A percentile compares a stretch with the other conserved stretches of the same genome.
Evolutionary conservation across 805 yeast genomes (phyloP).

Genomic region (Lipomyces starkeyi): DNA sequence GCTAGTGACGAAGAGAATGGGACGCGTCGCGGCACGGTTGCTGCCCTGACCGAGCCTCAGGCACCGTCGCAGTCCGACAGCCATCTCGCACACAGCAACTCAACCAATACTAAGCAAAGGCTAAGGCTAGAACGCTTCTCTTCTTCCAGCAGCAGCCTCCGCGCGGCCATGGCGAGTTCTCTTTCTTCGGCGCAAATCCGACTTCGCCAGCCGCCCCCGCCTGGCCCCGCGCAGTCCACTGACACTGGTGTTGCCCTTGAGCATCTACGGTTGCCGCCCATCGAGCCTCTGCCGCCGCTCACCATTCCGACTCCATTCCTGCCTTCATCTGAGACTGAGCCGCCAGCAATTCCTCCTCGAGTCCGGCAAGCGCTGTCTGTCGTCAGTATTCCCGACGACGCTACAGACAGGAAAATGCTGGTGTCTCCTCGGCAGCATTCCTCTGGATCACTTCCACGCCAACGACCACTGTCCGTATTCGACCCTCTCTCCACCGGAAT

Average conservation of each 20-base stretch:
- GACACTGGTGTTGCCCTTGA: not conserved
- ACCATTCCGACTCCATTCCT: conserved; percentile 14
- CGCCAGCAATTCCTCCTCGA: conserved; percentile 14
- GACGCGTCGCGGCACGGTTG: not conserved
- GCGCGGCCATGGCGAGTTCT: conserved; percentile 6
- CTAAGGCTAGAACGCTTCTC: not conserved
- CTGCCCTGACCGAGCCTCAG: not conserved
- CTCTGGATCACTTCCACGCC: not conserved
- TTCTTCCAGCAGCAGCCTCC: not conserved
- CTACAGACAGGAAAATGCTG: not conserved
- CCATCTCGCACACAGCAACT: not conserved
- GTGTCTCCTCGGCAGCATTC: not conserved
- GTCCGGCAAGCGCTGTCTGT: conserved; percentile 8
- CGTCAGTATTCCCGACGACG: conserved; percentile 6
- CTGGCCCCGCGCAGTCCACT: not conserved
- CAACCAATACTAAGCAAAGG: not conserved
- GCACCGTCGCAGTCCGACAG: not conserved
- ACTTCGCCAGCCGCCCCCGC: not conserved
- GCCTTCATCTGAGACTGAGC: not conserved
- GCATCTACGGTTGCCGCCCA: conserved; percentile 16
- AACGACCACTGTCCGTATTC: not conserved
- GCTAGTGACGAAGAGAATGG: not conserved
- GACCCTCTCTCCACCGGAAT: not conserved
- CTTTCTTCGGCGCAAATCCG: not conserved
- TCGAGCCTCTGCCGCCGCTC: conserved; percentile 22